phyloP scores from a whole-genome alignment of 352 stramenopile species.

The Phytophthora pistaciae region DNA sequence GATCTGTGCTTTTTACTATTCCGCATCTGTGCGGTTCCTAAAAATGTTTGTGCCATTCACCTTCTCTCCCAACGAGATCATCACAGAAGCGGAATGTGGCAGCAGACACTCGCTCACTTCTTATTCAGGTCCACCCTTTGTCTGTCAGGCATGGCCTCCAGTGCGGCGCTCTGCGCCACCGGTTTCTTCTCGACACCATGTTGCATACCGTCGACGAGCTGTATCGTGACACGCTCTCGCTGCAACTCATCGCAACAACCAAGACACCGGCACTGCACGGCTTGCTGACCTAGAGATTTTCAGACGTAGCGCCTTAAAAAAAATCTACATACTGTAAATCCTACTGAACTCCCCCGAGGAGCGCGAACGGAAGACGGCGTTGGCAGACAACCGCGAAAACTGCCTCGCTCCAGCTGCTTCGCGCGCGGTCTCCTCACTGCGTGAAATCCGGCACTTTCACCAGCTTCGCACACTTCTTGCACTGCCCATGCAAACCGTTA shows the following conservation, averaged over 20 bases:
- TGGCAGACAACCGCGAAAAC: background rate
- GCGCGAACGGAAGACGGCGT: background rate
- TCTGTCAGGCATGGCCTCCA: background rate
- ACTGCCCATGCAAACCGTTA: background rate
- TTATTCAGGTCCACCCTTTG: conserved; percentile 29
- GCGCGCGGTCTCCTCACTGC: conserved; percentile 6
- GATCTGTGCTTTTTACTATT: no score
- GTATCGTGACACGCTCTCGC: conserved; percentile 1
- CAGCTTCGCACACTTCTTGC: no score
- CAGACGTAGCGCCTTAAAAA: no score
- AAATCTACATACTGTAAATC: background rate
- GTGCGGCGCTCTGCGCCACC: conserved; percentile 10
- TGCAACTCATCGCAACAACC: conserved; percentile 6
- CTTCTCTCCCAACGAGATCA: background rate
- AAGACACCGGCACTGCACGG: background rate
- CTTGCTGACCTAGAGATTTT: background rate
- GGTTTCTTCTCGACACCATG: conserved; percentile 2
- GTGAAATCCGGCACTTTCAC: no score
- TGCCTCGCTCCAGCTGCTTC: background rate
- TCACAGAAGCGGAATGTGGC: conserved; percentile 8
- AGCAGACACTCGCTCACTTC: conserved; percentile 9
- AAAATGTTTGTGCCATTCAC: no score
- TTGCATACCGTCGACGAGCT: background rate
- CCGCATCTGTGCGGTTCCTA: no score
- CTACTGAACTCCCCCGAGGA: background rate